These are phyloP conservation scores for Xylariomycetidae sp. DNA, from an alignment of 2,329 filamentous ascomycete genomes.

Conservation along the genomic window DNA sequence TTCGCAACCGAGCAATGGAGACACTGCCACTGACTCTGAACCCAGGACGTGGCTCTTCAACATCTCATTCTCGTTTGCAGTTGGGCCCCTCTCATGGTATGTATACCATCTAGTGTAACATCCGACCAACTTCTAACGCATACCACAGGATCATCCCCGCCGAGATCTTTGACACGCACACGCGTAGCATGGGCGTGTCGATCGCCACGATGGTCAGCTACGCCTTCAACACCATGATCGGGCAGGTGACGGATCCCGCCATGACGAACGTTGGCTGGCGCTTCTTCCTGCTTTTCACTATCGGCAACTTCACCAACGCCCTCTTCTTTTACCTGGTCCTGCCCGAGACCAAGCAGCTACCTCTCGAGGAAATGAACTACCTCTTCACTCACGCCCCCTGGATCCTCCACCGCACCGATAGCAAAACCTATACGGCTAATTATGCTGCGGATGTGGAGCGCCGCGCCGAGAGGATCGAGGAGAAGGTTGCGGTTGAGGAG, in stretches of 20 bases:
- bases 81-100: constrained; percentile 54
- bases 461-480: constrained; percentile 48
- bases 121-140: too few species aligned
- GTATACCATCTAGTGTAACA: too few species aligned
- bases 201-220: constrained; percentile 68
- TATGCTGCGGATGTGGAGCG: constrained; percentile 49
- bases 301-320: constrained; percentile 52
- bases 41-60: constrained; percentile 76
- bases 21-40: too few species aligned
- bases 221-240: constrained; percentile 61
- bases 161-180: constrained; percentile 73
- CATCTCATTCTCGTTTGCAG: constrained; percentile 66
- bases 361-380: constrained; percentile 62
- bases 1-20: too few species aligned
- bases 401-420: constrained; percentile 53
- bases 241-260: constrained; percentile 32
- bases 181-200: constrained; percentile 66
- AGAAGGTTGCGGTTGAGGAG: constrained; percentile 33
- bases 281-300: constrained; percentile 55
- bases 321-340: constrained; percentile 55
- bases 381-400: constrained; percentile 57
- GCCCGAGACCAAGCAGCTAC: constrained; percentile 57
- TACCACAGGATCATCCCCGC: constrained; percentile 53
- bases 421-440: constrained; percentile 40
- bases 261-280: constrained; percentile 48